Base-by-base conservation (phyloP, 2,329 filamentous ascomycete species). In the Zymoseptoria crescenta region DNA sequence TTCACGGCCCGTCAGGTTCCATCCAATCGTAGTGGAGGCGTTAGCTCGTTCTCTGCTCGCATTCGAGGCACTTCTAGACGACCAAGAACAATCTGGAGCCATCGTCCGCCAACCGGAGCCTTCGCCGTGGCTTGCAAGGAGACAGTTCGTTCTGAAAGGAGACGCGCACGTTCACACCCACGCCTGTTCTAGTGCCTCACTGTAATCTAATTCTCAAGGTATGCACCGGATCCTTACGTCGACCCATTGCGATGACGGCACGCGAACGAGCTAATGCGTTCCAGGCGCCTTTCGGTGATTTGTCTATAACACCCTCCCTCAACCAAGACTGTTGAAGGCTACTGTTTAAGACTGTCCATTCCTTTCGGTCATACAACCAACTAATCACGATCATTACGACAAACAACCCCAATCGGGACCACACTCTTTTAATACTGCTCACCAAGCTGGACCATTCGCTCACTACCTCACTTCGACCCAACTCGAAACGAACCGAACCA, bases 311-410 rank as follows among this genome's bases (percentile, higher is more conserved):
- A 68, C 57, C 59, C 55, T 66, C 66, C 62, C 65, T 64, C 68
- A 70, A 59, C 63, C 61, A 57, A 45, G 41, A 55, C 49, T 41
- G 58, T 63, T 61, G 67, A 62, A 60, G 62, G 57, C 58, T 66
- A 62, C 64, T 63, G 69, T 70, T 67, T 70, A 69, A 71, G 69
- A 72, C 69, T 70, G 70, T 66, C 62, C 65, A 66, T 66, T 74
- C 69, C 67, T 73, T 79, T 76, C 77, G 57, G 75, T 77, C 73
- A 45, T 64, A 59, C 63, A 62, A 73, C 80, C 79, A 82, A 83
- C 81, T 82, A 82, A 77, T 79, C 77, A 77, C 81, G 75, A 74
- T 84, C 81, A 72, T 80, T 77, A 61, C 60, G 54, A 63, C 61
- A 72, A 73, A 73, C 64, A 64, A 69, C 66, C 74, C 74, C 72